These are phyloP conservation scores for Effrenium voratum DNA, from an alignment of 73 alveolate genomes.

Conservation along the genomic window DNA sequence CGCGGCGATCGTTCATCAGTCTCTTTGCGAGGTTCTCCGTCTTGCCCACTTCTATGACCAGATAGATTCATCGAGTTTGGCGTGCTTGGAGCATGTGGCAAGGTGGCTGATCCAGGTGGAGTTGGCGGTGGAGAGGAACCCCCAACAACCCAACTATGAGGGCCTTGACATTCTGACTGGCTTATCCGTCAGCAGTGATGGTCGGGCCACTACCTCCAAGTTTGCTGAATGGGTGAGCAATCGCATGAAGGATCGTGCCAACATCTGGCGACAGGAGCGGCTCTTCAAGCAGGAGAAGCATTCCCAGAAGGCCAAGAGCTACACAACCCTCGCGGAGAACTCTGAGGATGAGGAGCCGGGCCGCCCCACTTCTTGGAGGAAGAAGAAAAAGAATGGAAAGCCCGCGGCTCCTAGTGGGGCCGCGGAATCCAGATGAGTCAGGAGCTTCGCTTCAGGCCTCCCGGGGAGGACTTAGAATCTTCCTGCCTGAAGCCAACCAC, in stretches of 20 bases:
- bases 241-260: slow-evolving; percentile 3
- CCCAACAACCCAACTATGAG: slow-evolving; percentile 3
- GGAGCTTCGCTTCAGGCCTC: not conserved
- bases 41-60: slow-evolving; percentile 22
- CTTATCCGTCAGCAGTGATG: not conserved
- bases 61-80: not conserved
- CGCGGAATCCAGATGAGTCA: not conserved
- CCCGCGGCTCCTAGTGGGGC: not conserved
- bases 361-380: not conserved
- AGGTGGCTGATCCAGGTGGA: slow-evolving; percentile 21
- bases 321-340: not conserved
- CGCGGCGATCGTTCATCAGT: not conserved
- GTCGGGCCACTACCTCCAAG: not conserved
- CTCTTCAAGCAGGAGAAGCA: slow-evolving; percentile 4
- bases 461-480: not conserved
- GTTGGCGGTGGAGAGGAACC: slow-evolving; percentile 48
- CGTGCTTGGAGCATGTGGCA: not conserved
- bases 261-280: slow-evolving; percentile 38
- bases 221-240: slow-evolving; percentile 3
- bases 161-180: slow-evolving; percentile 34
- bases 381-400: slow-evolving; percentile 5
- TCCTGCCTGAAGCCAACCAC: not conserved
- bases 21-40: not conserved
- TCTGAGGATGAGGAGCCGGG: not conserved
- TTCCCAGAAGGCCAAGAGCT: not conserved